Evolutionary conservation across 495 filamentous ascomycete genomes (phyloP).

Genomic region (Entonaema liquescens): DNA sequence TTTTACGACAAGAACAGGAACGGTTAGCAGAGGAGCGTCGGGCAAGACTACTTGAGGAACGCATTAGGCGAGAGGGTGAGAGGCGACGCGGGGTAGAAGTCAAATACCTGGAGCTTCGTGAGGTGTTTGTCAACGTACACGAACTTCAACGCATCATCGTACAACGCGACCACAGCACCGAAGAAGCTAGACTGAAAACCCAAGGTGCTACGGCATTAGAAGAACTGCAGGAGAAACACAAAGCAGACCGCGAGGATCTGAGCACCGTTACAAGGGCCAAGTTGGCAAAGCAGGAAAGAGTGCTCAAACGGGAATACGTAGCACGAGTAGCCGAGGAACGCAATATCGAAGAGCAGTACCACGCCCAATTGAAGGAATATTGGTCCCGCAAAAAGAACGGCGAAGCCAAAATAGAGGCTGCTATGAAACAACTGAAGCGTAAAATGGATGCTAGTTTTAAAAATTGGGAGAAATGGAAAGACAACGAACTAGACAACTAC

Average conservation of each 20-base stretch:
- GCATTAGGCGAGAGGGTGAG: constrained; percentile 42
- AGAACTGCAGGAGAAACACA: constrained; percentile 35
- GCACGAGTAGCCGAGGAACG: constrained; percentile 42
- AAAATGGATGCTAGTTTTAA: constrained; percentile 40
- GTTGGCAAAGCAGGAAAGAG: constrained; percentile 32
- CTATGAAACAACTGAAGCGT: constrained; percentile 43
- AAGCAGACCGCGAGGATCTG: constrained; percentile 37
- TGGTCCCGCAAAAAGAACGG: constrained; percentile 42
- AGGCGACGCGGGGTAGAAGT: constrained; percentile 39
- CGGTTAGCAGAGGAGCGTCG: constrained; percentile 40
- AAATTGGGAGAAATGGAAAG: constrained; percentile 43
- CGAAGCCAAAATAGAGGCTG: constrained; percentile 31
- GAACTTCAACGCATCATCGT: constrained; percentile 37
- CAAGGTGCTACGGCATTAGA: constrained; percentile 10
- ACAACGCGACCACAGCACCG: constrained; percentile 24
- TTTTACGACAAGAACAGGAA: constrained; percentile 41
- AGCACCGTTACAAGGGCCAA: constrained; percentile 14
- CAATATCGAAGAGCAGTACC: constrained; percentile 49
- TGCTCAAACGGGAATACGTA: constrained; percentile 40
- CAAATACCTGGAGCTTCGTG: constrained; percentile 43
- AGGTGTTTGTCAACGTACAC: constrained; percentile 36
- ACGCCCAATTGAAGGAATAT: constrained; percentile 33
- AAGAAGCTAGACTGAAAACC: constrained; percentile 7
- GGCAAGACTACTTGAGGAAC: constrained; percentile 33
- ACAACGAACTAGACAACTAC: constrained; percentile 38